Conservation (phyloP, 164 flowering plant species). For the Platanus orientalis region DNA sequence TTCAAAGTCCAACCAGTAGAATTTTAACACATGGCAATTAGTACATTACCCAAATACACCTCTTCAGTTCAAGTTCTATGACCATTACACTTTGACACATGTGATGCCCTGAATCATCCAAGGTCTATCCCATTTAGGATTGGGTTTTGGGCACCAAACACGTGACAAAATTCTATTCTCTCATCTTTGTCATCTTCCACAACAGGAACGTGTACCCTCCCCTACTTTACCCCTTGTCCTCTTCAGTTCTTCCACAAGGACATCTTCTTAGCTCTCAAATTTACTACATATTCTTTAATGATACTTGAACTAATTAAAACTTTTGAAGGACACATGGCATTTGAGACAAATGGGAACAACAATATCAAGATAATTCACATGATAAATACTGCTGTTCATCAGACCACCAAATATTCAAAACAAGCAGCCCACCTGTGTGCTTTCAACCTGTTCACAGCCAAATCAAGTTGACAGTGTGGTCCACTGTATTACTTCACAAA, state of each 20-base stretch:
- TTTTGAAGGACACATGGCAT: too few species aligned
- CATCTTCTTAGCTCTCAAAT: too few species aligned
- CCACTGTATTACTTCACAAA: too few species aligned
- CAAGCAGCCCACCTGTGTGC: too few species aligned
- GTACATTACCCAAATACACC: not conserved
- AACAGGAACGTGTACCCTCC: not conserved
- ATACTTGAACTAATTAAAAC: too few species aligned
- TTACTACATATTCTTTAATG: too few species aligned
- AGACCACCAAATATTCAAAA: too few species aligned
- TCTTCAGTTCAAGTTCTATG: not conserved
- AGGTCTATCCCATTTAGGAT: conserved; percentile 4
- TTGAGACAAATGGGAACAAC: too few species aligned
- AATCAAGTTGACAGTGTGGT: too few species aligned
- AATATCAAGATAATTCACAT: too few species aligned
- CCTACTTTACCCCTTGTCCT: not conserved
- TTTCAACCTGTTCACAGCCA: too few species aligned
- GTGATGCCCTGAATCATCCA: not conserved
- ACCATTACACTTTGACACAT: not conserved
- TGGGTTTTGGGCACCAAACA: not conserved
- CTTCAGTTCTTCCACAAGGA: not conserved
- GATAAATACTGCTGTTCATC: too few species aligned
- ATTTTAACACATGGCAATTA: not conserved
- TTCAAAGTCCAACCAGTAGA: not conserved
- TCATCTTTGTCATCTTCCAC: conserved; percentile 8
- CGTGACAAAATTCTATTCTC: not conserved